Evolutionary conservation across 2,329 filamentous ascomycete genomes (phyloP), one percentile per base, ranked within the genome.

Genomic region (Aureobasidium musti): DNA sequence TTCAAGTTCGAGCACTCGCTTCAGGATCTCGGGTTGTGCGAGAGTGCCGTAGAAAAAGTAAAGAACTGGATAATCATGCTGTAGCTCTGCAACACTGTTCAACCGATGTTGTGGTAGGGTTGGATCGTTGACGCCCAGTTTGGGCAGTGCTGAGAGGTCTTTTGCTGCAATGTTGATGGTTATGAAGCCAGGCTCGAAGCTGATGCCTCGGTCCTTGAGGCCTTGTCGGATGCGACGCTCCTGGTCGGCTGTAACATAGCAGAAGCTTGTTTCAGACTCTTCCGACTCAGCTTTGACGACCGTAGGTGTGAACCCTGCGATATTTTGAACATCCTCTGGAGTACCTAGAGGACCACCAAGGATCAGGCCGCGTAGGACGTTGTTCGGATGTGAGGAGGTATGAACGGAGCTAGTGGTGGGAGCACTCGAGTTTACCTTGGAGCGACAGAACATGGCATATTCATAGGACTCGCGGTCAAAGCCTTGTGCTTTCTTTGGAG

Each of bases 391-490:
- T 10, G 45, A 43, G 14, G 19, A 2, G n/a, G n/a, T n/a, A 1
- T 17, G 30, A 3, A 19, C 14, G 19, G 43, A 39, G 35, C 5
- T 14, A 17, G 28, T 49, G 5, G 14, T 37, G 17, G 23, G 17
- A 13, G 21, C 17, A 47, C 11, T 23, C 43, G 14, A 39, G 13
- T 37, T 52, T n/a, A 39, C 45, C 21, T 23, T 63, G 5, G 45
- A 28, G 21, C 37, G 45, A 23, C 60, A 43, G n/a, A 63, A 63
- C 0, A 52, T 23, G 19, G 30, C 49, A 39, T 65, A 56, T 23
- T 65, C 63, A 19, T 26, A 65, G 10, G 35, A 19, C 17, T 65
- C 63, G n/a, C 63, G 49, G 21, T 65, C 39, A 14, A 56, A 47
- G 10, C 63, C 63, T 23, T 65, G 63, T n/a, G 19, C 35, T 47